Evolutionary conservation across 1,139 yeast species (phyloP), one percentile per base, ranked within the genome.

Genomic region (Debaryomyces sp.): DNA sequence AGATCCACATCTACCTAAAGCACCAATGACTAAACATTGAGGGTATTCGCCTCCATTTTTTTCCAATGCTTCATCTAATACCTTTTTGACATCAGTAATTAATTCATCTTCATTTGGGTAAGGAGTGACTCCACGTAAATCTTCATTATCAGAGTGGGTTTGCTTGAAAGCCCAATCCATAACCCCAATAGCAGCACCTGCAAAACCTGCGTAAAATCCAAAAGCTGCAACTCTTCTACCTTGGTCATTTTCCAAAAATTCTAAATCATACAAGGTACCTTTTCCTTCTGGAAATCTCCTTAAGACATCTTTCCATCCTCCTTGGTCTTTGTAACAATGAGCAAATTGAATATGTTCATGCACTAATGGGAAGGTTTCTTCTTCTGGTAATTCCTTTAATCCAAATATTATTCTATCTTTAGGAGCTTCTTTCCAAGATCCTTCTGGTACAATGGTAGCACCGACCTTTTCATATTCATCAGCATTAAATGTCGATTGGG

Each of bases 181-280:
- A 46, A 92, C 79, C 62, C 99, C 99, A 49, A 94, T 73, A 27
- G 99, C 99, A 43, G 99, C 98, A 63, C 99, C 99, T 12, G 98
- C 99, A 66, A 95, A 94, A 22, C 99, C 99, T 43, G 99, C 99
- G 68, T 94, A 94, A 77, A 83, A 95, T 15, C 99, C 99, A 66
- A 94, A 94, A 10, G 99, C 99, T 43, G 99, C 99, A 36, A 95
- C 99, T 73, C 99, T 87, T 77, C 98, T 88, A 33, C 98, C 98
- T 64, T 84, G 85, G 59, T 89, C 97, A 66, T 94, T 90, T 68
- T 89, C 96, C 66, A 95, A 78, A 66, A 94, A 94, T 73, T 95
- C 99, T 59, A 94, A 76, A 68, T 95, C 99, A 67, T 94, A 94
- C 56, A 94, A 80, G 9, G 82, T 80, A 59, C 99, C 98, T 50